phyloP scores from a whole-genome alignment of 305 asterid genomes.

The Fraxinus ornus region DNA sequence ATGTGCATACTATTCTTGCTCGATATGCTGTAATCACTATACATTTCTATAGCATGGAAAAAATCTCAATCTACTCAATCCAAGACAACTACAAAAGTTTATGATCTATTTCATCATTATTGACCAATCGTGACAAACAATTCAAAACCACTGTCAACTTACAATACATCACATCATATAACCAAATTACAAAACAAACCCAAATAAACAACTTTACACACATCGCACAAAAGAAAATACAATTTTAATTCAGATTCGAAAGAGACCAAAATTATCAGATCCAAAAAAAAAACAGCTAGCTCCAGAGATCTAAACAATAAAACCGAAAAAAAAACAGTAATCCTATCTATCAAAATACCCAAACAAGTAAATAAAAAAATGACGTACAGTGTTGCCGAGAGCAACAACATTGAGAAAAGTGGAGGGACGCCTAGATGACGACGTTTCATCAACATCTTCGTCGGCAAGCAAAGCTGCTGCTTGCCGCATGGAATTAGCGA shows the following conservation, averaged over 20 bases:
- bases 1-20: not conserved
- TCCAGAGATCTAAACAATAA: slow-evolving; percentile 20
- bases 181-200: not conserved
- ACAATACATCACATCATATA: not conserved
- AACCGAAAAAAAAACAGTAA: not conserved
- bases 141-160: not conserved
- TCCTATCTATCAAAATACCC: slow-evolving; percentile 12
- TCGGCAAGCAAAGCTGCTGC: slow-evolving; percentile 88
- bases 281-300: slow-evolving; percentile 3
- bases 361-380: not conserved
- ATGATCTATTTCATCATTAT: slow-evolving; percentile 16
- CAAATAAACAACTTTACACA: not conserved
- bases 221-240: slow-evolving; percentile 16
- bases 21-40: not conserved
- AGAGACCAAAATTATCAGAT: slow-evolving; percentile 22
- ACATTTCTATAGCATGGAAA: slow-evolving; percentile 1
- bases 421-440: slow-evolving; percentile 73
- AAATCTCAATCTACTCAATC: slow-evolving; percentile 8
- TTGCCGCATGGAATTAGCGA: slow-evolving; percentile 93
- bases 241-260: slow-evolving; percentile 7
- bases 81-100: slow-evolving; percentile 11
- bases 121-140: slow-evolving; percentile 9
- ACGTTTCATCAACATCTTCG: slow-evolving; percentile 78
- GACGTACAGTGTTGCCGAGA: slow-evolving; percentile 83
- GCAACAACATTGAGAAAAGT: slow-evolving; percentile 96